Conservation (phyloP, 2,329 filamentous ascomycete genomes). For the Alternaria dauci region DNA sequence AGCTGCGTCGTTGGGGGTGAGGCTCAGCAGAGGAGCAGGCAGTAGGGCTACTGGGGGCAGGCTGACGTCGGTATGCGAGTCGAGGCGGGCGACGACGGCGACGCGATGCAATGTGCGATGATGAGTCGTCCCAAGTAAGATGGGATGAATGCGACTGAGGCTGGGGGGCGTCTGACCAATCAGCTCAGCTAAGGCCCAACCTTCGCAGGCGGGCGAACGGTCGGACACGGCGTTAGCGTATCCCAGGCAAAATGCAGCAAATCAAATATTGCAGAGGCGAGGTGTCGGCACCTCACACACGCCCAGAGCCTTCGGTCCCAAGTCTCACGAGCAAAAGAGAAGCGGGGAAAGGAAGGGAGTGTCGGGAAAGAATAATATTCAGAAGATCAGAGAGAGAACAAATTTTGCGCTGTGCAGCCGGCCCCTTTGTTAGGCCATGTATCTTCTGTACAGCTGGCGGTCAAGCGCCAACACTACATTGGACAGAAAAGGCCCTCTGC, state of each 20-base stretch:
- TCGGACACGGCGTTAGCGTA: slow-evolving; percentile 11
- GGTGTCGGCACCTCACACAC: slow-evolving; percentile 19
- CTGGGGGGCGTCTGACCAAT: slow-evolving; percentile 26
- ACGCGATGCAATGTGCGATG: slow-evolving; percentile 16
- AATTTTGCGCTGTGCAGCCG: slow-evolving; percentile 23
- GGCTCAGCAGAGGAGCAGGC: slow-evolving; percentile 1
- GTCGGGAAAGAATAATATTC: slow-evolving; percentile 17
- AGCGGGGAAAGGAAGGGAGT: neutral
- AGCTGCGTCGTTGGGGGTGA: neutral
- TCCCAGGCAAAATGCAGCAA: slow-evolving; percentile 15
- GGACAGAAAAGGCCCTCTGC: slow-evolving; percentile 15
- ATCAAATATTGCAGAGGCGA: slow-evolving; percentile 12
- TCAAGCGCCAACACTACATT: slow-evolving; percentile 29
- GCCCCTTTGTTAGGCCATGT: slow-evolving; percentile 22
- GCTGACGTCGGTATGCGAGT: slow-evolving; percentile 16
- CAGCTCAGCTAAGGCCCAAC: slow-evolving; percentile 7
- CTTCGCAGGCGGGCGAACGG: neutral
- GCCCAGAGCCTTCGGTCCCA: slow-evolving; percentile 19
- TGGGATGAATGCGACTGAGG: slow-evolving; percentile 22
- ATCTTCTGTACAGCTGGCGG: slow-evolving; percentile 34
- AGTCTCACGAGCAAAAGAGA: slow-evolving; percentile 27
- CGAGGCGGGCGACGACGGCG: slow-evolving; percentile 2
- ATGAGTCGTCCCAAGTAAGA: slow-evolving; percentile 29
- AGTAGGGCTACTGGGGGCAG: slow-evolving; percentile 18
- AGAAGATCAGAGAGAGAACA: slow-evolving; percentile 2